These are phyloP conservation scores for Sanghuangporus sanghuang DNA, from an alignment of 1,284 basidiomycete genomes.

Conservation along the genomic window DNA sequence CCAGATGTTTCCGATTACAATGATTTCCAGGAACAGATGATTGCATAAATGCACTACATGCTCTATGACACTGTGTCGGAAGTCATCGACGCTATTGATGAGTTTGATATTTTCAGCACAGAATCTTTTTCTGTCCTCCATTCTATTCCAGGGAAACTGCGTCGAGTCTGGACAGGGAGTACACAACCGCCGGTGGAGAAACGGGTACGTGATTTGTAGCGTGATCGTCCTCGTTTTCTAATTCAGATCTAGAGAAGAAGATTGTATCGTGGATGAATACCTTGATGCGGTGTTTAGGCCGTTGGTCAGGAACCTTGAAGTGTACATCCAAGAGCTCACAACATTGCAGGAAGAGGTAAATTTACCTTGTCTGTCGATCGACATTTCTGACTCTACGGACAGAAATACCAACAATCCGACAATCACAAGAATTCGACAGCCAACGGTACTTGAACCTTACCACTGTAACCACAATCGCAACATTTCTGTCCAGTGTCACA, in stretches of 20 bases:
- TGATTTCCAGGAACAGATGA: background rate
- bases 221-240: background rate
- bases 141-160: background rate
- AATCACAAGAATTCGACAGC: background rate
- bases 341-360: background rate
- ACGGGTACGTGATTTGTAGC: background rate
- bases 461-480: slow-evolving; percentile 7
- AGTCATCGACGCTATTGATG: background rate
- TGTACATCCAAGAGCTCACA: background rate
- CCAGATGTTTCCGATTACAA: no score
- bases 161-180: background rate
- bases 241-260: background rate
- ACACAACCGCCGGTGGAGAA: background rate
- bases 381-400: background rate
- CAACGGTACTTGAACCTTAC: slow-evolving; percentile 3
- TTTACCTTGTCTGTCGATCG: background rate
- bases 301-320: background rate
- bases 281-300: background rate
- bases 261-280: background rate
- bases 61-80: background rate
- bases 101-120: background rate
- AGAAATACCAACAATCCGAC: background rate
- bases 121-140: background rate
- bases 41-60: background rate
- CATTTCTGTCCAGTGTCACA: slow-evolving; percentile 8